Evolutionary conservation across 148 eudicot species (phyloP).

Genomic region (Talinum fruticosum): DNA sequence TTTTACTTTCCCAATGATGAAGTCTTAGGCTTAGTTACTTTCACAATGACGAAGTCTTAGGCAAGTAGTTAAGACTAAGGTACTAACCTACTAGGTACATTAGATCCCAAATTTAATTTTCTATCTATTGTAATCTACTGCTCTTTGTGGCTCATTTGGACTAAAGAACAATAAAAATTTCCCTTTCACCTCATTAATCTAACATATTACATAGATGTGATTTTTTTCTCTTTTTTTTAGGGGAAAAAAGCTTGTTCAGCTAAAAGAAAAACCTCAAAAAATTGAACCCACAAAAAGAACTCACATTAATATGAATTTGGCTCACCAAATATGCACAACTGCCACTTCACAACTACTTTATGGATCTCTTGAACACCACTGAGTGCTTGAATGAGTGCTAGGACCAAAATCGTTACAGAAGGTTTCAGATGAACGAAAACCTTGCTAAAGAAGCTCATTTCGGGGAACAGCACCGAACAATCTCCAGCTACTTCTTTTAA

Average conservation of each 20-base stretch:
- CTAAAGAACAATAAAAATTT: too few species aligned
- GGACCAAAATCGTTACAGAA: not conserved
- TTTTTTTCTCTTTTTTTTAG: too few species aligned
- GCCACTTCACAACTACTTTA: not conserved
- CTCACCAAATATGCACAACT: constrained; percentile 15
- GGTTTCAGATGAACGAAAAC: not conserved
- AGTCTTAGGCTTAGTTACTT: too few species aligned
- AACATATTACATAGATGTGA: not conserved
- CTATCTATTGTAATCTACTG: too few species aligned
- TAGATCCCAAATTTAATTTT: too few species aligned
- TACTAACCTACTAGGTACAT: too few species aligned
- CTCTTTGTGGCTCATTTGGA: too few species aligned
- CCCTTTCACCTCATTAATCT: not conserved
- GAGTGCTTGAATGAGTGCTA: not conserved
- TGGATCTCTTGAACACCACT: not conserved
- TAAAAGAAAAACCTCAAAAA: not conserved
- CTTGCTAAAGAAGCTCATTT: not conserved
- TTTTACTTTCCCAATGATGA: too few species aligned
- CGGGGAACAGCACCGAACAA: not conserved
- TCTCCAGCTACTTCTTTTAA: not conserved
- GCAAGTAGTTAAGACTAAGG: too few species aligned
- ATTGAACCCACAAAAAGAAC: not conserved
- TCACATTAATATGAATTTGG: not conserved
- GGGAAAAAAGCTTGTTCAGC: not conserved
- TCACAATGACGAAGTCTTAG: too few species aligned